Evolutionary conservation across 2,329 filamentous ascomycete genomes (phyloP), one percentile per base, ranked within the genome.

Genomic region (Botryotinia convoluta): DNA sequence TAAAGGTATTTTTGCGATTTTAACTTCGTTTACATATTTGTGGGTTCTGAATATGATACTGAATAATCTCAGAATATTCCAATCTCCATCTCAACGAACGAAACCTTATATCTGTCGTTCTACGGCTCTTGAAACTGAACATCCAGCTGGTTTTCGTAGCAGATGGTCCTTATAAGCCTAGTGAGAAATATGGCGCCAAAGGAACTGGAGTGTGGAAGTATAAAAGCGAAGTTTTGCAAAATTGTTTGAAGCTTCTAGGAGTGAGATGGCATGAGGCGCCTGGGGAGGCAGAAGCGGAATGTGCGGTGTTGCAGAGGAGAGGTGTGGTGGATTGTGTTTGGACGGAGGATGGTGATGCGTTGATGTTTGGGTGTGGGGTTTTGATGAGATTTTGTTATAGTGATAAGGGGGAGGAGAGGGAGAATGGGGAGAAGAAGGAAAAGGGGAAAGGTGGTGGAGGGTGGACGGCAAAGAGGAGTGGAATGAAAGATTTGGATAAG

Each of bases 261-360:
- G 95, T 97, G 78, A 88, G 89, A 0, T 87, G 88, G 67, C 94
- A 98, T 81, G 89, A 95, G 79, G 95, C 95, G 9, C 95, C 95
- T 0, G 95, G 94, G 3, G 95, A 98, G 81, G 95, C 95, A 5
- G 95, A 98, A 81, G 95, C 95, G 1, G 95, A 98, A 83, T 98
- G 95, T 76, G 95, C 95, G 0, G 83, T 94, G 32, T 83, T 98
- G 10, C 94, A 98, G 80, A 87, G 87, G 74, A 87, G 90, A 44
- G 93, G 93, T 0, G 84, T 96, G 8, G 94, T 97, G 1, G 95
- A 98, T 81, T 94, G 92, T 0, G 95, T 98, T 0, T 86, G 98
- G 80, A 97, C 93, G 80, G 94, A 98, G 80, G 95, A 98, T 84
- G 94, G 97, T 51, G 95, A 98, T 81, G 95, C 95, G 3, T 88